Evolutionary conservation across 2,329 filamentous ascomycete species (phyloP), one percentile per base, ranked within the genome.

Genomic region (Fusarium poae): DNA sequence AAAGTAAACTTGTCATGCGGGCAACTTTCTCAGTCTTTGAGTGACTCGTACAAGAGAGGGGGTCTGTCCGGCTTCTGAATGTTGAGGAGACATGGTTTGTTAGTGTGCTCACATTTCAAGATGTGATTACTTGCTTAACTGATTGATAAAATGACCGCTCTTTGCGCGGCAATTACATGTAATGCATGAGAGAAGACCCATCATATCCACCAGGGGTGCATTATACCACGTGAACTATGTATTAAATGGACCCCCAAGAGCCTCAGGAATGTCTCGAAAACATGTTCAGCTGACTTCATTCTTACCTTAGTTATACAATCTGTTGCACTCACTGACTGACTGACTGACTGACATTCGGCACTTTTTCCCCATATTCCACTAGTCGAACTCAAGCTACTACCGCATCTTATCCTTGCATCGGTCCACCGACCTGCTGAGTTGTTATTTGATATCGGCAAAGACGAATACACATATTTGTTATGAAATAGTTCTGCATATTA

Each of bases 201-300:
- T 58, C 23, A 21, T 58, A 34, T 49, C 45, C 64, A 15, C 49
- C 32, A 37, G 46, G 46, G 53, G 37, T 27, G 34, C 44, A 37
- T 64, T 44, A 51, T 62, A 30, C 65, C 65, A 65, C 58, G 39
- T 46, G 64, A 63, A 49, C 57, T 50, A 42, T 12, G n/a, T 46
- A 37, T 25, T 27, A 25, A 27, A 50, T 18, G 48, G 34, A 40
- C 23, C 34, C 48, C 39, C 23, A 51, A 23, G 20, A 20, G 18
- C 32, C 23, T 27, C 46, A 39, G 13, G 18, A 40, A 51, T 29
- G 27, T 29, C 37, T 7, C 34, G 18, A 51, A 34, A 40, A 16
- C 21, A 39, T 27, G 35, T 34, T 25, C 48, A 51, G 23, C 23
- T 51, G 48, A 51, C 25, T 39, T 51, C n/a, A 21, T 20, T 50